These are phyloP conservation scores for Zymoseptoria brevis DNA, from an alignment of 2,329 filamentous ascomycete species.

Conservation along the genomic window DNA sequence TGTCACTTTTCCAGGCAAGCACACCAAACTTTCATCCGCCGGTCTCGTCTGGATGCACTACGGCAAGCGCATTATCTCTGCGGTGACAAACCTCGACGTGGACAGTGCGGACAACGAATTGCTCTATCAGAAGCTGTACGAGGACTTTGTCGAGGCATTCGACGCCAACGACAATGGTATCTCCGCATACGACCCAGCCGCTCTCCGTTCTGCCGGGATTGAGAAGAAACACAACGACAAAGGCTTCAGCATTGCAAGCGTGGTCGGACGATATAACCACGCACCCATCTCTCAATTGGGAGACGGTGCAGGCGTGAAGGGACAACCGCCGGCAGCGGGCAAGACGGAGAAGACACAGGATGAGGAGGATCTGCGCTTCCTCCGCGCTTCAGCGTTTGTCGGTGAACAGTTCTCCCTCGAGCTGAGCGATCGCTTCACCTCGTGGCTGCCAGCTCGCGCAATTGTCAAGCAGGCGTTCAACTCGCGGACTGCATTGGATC, in stretches of 20 bases:
- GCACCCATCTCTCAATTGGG: conserved; percentile 13
- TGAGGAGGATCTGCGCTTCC: conserved; percentile 74
- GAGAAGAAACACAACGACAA: conserved; percentile 77
- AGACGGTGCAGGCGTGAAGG: conserved; percentile 15
- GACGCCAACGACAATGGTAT: conserved; percentile 98
- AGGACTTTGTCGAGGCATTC: conserved; percentile 87
- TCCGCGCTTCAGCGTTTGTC: conserved; percentile 69
- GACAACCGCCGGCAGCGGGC: conserved; percentile 12
- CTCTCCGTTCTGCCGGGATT: conserved; percentile 60
- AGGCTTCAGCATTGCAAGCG: conserved; percentile 73
- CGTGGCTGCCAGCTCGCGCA: conserved; percentile 82
- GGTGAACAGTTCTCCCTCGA: conserved; percentile 81
- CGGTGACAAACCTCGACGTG: conserved; percentile 51
- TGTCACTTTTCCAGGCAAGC: conserved; percentile 72
- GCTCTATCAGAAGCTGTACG: conserved; percentile 83
- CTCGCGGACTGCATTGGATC: conserved; percentile 58
- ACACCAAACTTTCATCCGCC: conserved; percentile 86
- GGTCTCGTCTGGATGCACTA: conserved; percentile 96
- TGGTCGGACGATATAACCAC: conserved; percentile 83
- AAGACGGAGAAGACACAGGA: conserved; percentile 47
- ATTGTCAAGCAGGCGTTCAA: conserved; percentile 70
- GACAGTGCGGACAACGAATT: conserved; percentile 61
- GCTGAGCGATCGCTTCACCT: conserved; percentile 62
- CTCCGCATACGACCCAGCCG: conserved; percentile 66
- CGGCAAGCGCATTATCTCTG: conserved; percentile 72